These are phyloP conservation scores for Oxytropis ochrocephala DNA, from an alignment of 306 rosid species.

Conservation along the genomic window DNA sequence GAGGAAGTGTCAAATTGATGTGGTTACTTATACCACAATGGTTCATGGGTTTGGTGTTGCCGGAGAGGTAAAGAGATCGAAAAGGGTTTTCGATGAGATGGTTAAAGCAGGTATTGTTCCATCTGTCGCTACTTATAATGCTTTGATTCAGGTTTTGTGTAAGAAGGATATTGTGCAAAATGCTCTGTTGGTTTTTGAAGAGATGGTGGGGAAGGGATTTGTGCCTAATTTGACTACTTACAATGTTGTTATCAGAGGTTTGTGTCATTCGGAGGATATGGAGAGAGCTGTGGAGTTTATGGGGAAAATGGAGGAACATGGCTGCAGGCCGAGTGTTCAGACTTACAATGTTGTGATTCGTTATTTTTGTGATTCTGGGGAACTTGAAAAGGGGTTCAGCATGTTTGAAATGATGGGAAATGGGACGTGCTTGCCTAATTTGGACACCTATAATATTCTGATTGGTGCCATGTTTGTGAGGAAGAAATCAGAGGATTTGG, in stretches of 20 bases:
- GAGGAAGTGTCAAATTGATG: slow-evolving; percentile 58
- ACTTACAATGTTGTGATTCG: slow-evolving; percentile 58
- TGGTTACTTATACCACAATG: too few species aligned
- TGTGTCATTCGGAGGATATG: slow-evolving; percentile 66
- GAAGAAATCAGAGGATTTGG: too few species aligned
- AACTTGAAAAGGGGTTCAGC: slow-evolving; percentile 58
- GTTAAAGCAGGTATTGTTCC: too few species aligned
- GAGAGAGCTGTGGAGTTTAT: slow-evolving; percentile 50
- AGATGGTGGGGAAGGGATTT: slow-evolving; percentile 60
- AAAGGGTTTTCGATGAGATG: too few species aligned
- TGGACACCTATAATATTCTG: slow-evolving; percentile 79
- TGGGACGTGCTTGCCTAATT: slow-evolving; percentile 62
- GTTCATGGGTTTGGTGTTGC: too few species aligned
- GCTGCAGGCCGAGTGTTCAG: slow-evolving; percentile 61
- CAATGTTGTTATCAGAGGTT: slow-evolving; percentile 65
- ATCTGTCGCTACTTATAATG: slow-evolving; percentile 85
- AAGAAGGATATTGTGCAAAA: slow-evolving; percentile 74
- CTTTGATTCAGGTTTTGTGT: slow-evolving; percentile 80
- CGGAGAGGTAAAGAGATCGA: too few species aligned
- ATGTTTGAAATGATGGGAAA: slow-evolving; percentile 66
- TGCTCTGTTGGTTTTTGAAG: slow-evolving; percentile 60
- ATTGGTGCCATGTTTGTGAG: slow-evolving; percentile 83
- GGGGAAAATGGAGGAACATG: slow-evolving; percentile 51
- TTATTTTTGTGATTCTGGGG: slow-evolving; percentile 76
- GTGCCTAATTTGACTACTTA: too few species aligned